Percentiles rank a stretch among this genome's conserved stretches.
phyloP scores from a whole-genome alignment of 495 filamentous ascomycete species.

The Aspergillus bridgeri region DNA sequence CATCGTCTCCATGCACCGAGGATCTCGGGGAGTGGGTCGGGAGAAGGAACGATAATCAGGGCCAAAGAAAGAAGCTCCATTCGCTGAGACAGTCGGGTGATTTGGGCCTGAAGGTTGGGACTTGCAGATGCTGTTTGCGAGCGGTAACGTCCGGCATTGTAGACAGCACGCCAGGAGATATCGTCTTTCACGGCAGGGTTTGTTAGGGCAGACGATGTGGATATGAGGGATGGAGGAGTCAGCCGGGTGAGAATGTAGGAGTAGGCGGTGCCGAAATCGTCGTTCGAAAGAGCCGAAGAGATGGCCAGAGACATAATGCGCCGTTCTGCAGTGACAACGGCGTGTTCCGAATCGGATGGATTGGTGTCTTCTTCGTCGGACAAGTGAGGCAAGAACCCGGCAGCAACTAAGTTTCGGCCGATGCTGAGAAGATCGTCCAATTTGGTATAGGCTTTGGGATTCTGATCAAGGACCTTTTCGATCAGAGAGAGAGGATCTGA shows the following conservation, averaged over 20 bases:
- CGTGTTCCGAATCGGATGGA: slow-evolving; percentile 21
- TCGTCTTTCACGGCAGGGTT: slow-evolving; percentile 56
- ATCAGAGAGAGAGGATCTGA: slow-evolving; percentile 80
- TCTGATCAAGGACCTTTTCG: slow-evolving; percentile 83
- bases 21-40: slow-evolving; percentile 76
- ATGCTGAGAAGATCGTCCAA: slow-evolving; percentile 81
- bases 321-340: slow-evolving; percentile 47
- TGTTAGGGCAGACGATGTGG: slow-evolving; percentile 28
- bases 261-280: slow-evolving; percentile 97
- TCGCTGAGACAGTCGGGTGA: slow-evolving; percentile 57
- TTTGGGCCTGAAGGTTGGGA: slow-evolving; percentile 34
- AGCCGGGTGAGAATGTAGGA: slow-evolving; percentile 79
- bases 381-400: slow-evolving; percentile 49
- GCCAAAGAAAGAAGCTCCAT: slow-evolving; percentile 89
- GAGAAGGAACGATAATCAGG: slow-evolving; percentile 70
- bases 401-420: slow-evolving; percentile 69
- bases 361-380: slow-evolving; percentile 20
- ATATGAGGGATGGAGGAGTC: slow-evolving; percentile 34
- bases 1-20: slow-evolving; percentile 79
- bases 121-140: slow-evolving; percentile 32
- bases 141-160: slow-evolving; percentile 80
- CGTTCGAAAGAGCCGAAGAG: slow-evolving; percentile 75
- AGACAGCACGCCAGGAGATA: slow-evolving; percentile 87
- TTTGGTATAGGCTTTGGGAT: slow-evolving; percentile 78
- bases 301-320: slow-evolving; percentile 87